Evolutionary conservation across 352 stramenopile species (phyloP), one percentile per base, ranked within the genome.

Genomic region (Pythium rishiriense): DNA sequence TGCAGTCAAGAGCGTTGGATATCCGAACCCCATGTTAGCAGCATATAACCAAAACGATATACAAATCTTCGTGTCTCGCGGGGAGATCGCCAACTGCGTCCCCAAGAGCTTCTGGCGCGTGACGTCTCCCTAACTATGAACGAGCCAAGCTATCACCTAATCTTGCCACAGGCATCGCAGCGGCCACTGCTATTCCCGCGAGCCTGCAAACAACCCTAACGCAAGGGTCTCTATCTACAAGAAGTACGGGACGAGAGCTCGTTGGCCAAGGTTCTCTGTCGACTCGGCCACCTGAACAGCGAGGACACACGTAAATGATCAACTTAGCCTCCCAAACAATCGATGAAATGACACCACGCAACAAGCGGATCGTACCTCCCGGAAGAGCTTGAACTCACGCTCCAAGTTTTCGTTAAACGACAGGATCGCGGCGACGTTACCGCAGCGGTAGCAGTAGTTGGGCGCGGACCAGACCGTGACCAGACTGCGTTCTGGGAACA

Each of bases 401-500:
- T 93, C 83, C 12, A 95, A 73, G 29, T 98, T 98, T 75, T 99
- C 97, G 79, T 99, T 97, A 41, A 99, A 74, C 71, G 99, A 95
- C 62, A 99, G 76, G 74, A 99, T 99, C 24, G 96, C 96, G 9
- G 97, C 98, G 11, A 99, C 96, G 73, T 99, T 99, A 25, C 97
- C 97, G 69, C 97, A 99, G 58, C 97, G 85, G 77, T 99, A 99
- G 72, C 97, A 99, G 76, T 99, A 99, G 77, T 99, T 99, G 21
- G 97, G 97, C 22, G 97, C 97, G 47, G 90, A 98, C 96, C 96
- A 99, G 31, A 99, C 96, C 14, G 97, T 99, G 35, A 99, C 97
- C 50, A 99, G 83, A 19, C 83, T 83, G 58, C 94, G 95, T 80
- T 98, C 96, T 17, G 39, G 39, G 76, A 99, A 99, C 95, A 99